Conservation (phyloP, 139 green algal genomes). For the Trebouxia sp. region DNA sequence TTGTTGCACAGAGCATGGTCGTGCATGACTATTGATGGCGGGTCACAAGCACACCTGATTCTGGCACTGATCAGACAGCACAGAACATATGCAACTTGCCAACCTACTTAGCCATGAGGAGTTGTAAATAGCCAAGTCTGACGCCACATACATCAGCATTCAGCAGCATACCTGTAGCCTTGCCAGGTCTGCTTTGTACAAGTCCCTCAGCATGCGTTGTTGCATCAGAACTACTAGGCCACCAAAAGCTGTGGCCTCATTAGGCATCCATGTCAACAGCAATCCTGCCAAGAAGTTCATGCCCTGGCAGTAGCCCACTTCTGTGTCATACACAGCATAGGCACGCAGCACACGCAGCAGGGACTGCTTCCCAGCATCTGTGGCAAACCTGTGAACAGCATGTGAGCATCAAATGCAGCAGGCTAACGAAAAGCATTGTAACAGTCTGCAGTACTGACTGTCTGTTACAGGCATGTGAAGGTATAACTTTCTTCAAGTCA, state of each 20-base stretch:
- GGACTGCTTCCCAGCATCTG: slow-evolving; percentile 47
- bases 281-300: slow-evolving; percentile 83
- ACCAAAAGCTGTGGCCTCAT: slow-evolving; percentile 67
- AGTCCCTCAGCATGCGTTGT: slow-evolving; percentile 58
- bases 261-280: slow-evolving; percentile 71
- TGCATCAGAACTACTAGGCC: slow-evolving; percentile 77
- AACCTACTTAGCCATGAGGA: not conserved
- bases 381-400: slow-evolving; percentile 40
- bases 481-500: not conserved
- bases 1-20: too few relatives aligned
- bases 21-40: too few relatives aligned
- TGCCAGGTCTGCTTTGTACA: slow-evolving; percentile 71
- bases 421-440: not conserved
- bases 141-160: not conserved
- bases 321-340: slow-evolving; percentile 75
- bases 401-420: not conserved
- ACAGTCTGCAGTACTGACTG: not conserved
- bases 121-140: not conserved
- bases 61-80: not conserved
- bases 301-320: slow-evolving; percentile 77
- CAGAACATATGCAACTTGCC: not conserved
- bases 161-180: slow-evolving; percentile 59
- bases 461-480: not conserved
- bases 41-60: too few relatives aligned
- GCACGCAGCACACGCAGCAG: slow-evolving; percentile 68